Base-by-base conservation (phyloP, 2,329 filamentous ascomycete species). In the Myriosclerotinia curreyana region DNA sequence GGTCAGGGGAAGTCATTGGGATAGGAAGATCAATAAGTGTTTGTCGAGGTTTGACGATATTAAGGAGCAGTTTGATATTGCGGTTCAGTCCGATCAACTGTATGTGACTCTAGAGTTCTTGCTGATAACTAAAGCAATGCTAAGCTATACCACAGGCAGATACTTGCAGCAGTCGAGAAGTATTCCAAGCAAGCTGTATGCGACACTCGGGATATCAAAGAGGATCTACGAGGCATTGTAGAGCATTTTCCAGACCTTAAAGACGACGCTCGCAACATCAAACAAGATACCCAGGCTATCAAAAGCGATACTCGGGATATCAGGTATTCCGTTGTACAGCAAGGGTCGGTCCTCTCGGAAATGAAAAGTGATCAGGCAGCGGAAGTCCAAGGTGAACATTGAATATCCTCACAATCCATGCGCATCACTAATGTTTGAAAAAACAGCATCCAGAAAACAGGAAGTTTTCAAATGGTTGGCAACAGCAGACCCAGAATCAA, bases 51-150 rank as follows among this genome's bases (percentile, higher is more conserved):
- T 60, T 12, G 46, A 50, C 20, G 44, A 60, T 31, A 25, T 49
- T 2, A 60, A 17, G 17, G 28, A 25, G 4, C 31, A 49, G 7
- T 48, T 60, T 48, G 44, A 60, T 25, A 25, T 60, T n/a, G 56
- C 44, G 25, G 50, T 60, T 15, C 46, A 60, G 22, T 49, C 42
- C 28, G 46, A 50, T 38, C 44, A 60, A 50, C 56, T 60, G 56
- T 60, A 52, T 6, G 31, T 12, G 9, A n/a, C n/a, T 34, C 28
- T 34, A 31, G 7, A 59, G 8, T 38, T 22, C 12, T 4, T 28
- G 8, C 5, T 15, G 22, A 36, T 14, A n/a, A n/a, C n/a, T 31
- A 8, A 36, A 48, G 56, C n/a, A 4, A 14, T 6, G 22, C 28
- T 49, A 36, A 60, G 36, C 20, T 11, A 25, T 20, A 3, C 31